Evolutionary conservation across 805 yeast species (phyloP), one percentile per base, ranked within the genome.

Genomic region (Lipomyces sp.): DNA sequence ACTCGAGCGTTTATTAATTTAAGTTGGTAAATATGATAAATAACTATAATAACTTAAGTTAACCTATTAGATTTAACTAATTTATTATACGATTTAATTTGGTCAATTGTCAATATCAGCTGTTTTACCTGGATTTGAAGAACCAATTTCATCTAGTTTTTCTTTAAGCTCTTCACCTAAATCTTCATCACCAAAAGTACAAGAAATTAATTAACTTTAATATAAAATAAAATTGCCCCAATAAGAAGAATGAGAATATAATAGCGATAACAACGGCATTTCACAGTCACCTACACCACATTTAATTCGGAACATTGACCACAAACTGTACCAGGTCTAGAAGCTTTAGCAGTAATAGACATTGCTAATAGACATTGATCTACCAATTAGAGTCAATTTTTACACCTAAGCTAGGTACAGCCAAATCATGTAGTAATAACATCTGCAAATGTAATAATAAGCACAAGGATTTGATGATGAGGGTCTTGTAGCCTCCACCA

Each of bases 301-400:
- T 65, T n/a, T n/a, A 73, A 65, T 65, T 73, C 75, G 42, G 70
- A 62, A 73, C 75, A 73, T 72, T 69, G 73, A 50, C 75, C 75
- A 62, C 72, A 73, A 64, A 69, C 71, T 60, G 69, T 67, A 30
- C 74, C 75, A 54, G 69, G 65, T 65, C 73, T 67, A 71, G 73
- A 71, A 51, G 71, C 71, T 53, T 71, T 60, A 59, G 73, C 67
- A 58, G 73, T 71, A 1, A 51, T 51, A 50, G 54, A n/a, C n/a
- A n/a, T n/a, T n/a, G n/a, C n/a, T n/a, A n/a, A n/a, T n/a, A n/a
- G n/a, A n/a, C 54, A 51, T 51, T 51, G 3, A 51, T 24, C 33
- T 30, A 15, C 8, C 33, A 30, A 10, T 51, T 51, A 51, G 32
- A 51, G n/a, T 51, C 54, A 29, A 71, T 51, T 51, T 51, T 51